These are phyloP conservation scores for Papiliotrema nemorosa DNA, from an alignment of 1,284 basidiomycete species.

Conservation along the genomic window DNA sequence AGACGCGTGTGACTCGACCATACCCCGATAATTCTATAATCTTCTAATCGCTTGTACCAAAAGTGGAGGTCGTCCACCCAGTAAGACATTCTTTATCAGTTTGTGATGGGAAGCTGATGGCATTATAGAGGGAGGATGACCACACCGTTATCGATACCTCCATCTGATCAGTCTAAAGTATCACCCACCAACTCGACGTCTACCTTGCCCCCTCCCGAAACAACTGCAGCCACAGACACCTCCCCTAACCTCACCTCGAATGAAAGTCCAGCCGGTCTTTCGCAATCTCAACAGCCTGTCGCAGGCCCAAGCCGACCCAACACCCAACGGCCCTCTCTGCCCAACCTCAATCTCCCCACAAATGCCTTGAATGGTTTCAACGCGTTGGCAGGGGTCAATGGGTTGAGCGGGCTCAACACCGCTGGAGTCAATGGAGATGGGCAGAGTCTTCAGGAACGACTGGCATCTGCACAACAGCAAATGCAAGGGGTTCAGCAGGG, in stretches of 20 bases:
- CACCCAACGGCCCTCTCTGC: too few relatives aligned
- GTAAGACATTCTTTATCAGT: not conserved
- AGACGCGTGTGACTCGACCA: too few relatives aligned
- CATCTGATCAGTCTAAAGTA: not conserved
- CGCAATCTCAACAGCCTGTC: too few relatives aligned
- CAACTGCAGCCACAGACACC: not conserved
- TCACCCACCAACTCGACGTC: not conserved
- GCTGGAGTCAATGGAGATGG: not conserved
- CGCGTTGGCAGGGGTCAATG: not conserved
- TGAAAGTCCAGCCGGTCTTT: too few relatives aligned
- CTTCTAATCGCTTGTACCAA: not conserved
- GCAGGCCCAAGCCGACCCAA: too few relatives aligned
- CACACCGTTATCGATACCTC: not conserved
- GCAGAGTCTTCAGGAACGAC: slow-evolving; percentile 8
- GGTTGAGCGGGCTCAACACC: not conserved
- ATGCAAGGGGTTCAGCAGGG: slow-evolving; percentile 12
- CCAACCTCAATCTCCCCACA: too few relatives aligned
- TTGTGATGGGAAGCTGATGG: not conserved
- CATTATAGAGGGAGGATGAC: not conserved
- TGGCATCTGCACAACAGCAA: slow-evolving; percentile 20
- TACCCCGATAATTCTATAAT: too few relatives aligned
- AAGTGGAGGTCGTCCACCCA: not conserved
- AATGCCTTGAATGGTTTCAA: too few relatives aligned
- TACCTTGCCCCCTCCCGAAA: too few relatives aligned
- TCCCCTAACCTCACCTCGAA: too few relatives aligned